Base-by-base conservation (phyloP, 140 eudicot species). In the Flaveria floridana region DNA sequence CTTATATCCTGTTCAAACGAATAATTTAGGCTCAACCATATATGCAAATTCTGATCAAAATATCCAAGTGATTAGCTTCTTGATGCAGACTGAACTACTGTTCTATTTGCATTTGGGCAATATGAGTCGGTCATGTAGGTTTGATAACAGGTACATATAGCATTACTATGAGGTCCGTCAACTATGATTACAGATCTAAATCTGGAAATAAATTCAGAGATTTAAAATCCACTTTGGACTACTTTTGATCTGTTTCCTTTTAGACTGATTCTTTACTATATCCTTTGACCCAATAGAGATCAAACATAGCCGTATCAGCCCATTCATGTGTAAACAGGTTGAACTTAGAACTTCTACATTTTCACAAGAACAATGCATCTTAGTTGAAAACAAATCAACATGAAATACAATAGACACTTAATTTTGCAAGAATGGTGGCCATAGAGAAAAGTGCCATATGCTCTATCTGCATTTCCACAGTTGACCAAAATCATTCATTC, bases 1-100 rank as follows among this genome's bases (percentile, higher is more conserved):
- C 98, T 86, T 56, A 92, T 83, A 89, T 88, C 98, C 96, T 92
- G 86, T 74, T 77, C 72, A 65, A 42, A 58, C 14, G 42, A 20
- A 15, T 21, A 64, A 65, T 26, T 57, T 19, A 73, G 57, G 34
- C 11, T 58, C 9, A 2, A 44, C 57, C 63, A 21, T 61, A 44
- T 15, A 15, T 23, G 26, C 70, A 73, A 1, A 8, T 44, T 59
- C 13, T 4, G 10, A 63, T 63, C 21, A 28, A 30, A 28, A 28
- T 14, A 28, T 63, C n/a, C 20, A 63, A 63, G 48, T 63, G 20
- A 64, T 6, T 5, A 25, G 10, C 42, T 12, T 61, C 19, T 3
- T 61, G 16, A 23, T 61, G 67, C 16, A 59, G 15, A 53, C 25
- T 1, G 23, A 53, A 53, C 1, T 3, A 47, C 13, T 47, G 16